phyloP scores from a whole-genome alignment of 345 rosid genomes.

The Eucalyptus tenuipes region DNA sequence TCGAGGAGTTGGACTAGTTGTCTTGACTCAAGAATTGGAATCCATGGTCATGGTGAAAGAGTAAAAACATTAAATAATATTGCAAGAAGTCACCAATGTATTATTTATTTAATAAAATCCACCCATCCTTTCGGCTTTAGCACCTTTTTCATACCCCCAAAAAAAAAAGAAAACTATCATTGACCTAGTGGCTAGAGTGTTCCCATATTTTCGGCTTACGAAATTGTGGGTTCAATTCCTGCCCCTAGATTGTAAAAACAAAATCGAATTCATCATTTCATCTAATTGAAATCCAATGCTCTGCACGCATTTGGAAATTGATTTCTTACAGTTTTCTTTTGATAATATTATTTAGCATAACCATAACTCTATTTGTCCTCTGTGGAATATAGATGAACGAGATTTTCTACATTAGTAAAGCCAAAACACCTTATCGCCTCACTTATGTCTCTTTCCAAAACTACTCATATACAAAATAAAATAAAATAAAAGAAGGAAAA shows the following conservation, averaged over 20 bases:
- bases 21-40: background rate
- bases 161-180: fast-evolving
- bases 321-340: background rate
- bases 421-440: background rate
- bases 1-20: background rate
- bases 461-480: background rate
- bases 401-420: background rate
- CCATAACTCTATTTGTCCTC: background rate
- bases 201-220: background rate
- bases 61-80: background rate
- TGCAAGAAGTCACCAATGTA: background rate
- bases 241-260: background rate
- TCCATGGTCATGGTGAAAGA: background rate
- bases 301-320: background rate
- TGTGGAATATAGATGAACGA: background rate
- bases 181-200: background rate
- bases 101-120: background rate
- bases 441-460: background rate
- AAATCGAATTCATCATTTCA: background rate
- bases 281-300: too few relatives aligned
- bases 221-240: background rate
- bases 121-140: background rate
- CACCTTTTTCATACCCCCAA: background rate
- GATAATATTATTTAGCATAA: background rate
- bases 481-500: fast-evolving